Evolutionary conservation across 2,329 filamentous ascomycete genomes (phyloP).

Genomic region (Amesomyces nigricolor): DNA sequence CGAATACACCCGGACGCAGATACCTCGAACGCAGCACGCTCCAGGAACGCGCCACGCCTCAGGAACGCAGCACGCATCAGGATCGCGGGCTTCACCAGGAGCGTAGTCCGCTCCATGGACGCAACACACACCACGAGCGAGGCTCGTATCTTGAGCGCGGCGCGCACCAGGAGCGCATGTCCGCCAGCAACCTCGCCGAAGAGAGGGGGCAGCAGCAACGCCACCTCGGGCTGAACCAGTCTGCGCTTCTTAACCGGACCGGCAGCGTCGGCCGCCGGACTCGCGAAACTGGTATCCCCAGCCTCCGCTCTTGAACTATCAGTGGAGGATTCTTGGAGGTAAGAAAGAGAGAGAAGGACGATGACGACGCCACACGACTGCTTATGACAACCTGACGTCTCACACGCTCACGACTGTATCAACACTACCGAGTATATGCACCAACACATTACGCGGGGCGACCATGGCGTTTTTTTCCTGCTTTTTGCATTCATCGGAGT

Average conservation of each 20-base stretch:
- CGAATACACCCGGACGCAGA: slow-evolving; percentile 36
- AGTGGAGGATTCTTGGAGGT: neutral
- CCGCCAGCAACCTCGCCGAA: slow-evolving; percentile 32
- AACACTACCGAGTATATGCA: neutral
- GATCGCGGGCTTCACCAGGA: neutral
- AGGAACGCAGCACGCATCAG: neutral
- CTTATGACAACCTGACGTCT: neutral
- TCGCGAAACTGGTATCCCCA: slow-evolving; percentile 9
- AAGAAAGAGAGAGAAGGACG: neutral
- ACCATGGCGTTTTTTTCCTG: neutral
- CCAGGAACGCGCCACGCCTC: neutral
- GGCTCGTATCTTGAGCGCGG: neutral
- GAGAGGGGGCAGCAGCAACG: slow-evolving; percentile 41
- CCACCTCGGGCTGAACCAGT: slow-evolving; percentile 41
- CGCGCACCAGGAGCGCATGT: slow-evolving; percentile 1
- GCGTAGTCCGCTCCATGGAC: slow-evolving; percentile 1
- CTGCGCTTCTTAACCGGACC: slow-evolving; percentile 38
- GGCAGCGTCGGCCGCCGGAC: slow-evolving; percentile 36
- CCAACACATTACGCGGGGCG: neutral
- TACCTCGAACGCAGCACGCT: slow-evolving; percentile 41
- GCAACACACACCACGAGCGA: slow-evolving; percentile 8
- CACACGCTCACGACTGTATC: slow-evolving; percentile 2
- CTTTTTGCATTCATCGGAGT: neutral
- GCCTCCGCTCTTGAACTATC: slow-evolving; percentile 1
- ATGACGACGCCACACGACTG: neutral